Base-by-base conservation (phyloP, 768 basidiomycete species). In the Symmetrospora coprosmae region DNA sequence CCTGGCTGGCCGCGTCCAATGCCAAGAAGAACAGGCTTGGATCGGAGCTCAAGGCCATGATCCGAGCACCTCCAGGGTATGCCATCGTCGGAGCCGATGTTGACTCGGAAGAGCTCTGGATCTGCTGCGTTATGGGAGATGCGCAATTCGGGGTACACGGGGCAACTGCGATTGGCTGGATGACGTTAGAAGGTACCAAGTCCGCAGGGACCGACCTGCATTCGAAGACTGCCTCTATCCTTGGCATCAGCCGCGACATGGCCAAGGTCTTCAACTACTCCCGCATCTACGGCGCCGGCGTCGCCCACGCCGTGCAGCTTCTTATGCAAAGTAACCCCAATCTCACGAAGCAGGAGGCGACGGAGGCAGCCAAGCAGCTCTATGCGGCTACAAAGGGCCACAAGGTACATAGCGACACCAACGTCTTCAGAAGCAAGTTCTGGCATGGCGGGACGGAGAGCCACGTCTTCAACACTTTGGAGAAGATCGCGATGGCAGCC, bases 201-300 rank as follows among this genome's bases (percentile, higher is more conserved):
- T 79, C 83, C 0, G 84, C 85, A 0, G 90, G 90, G 4, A 97
- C 92, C 5, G 92, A 99, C 74, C 74, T 99, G 30, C 92, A 96
- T 69, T 96, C 91, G 11, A 94, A 94, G 75, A 92, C 91, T 1
- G 94, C 92, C 11, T 80, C 74, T 61, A 97, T 97, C 68, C 76
- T 97, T 37, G 86, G 87, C 17, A 91, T 91, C 65, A 86, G 88
- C 38, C 81, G 92, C 31, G 89, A 97, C 68, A 83, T 86, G 66
- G 92, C 94, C 31, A 97, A 99, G 72, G 87, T 91, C 34, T 99
- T 99, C 80, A 99, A 99, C 71, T 99, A 97, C 69, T 94, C 92
- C 41, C 82, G 92, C 34, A 94, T 99, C 66, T 97, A 97, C 68
- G 91, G 92, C n/a, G 92, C 92, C 1, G 94, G 91, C 5, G 87